Percentiles rank a stretch among this genome's conserved stretches.
phyloP scores from a whole-genome alignment of 2,329 filamentous ascomycete species.

The Laburnicola sp. region DNA sequence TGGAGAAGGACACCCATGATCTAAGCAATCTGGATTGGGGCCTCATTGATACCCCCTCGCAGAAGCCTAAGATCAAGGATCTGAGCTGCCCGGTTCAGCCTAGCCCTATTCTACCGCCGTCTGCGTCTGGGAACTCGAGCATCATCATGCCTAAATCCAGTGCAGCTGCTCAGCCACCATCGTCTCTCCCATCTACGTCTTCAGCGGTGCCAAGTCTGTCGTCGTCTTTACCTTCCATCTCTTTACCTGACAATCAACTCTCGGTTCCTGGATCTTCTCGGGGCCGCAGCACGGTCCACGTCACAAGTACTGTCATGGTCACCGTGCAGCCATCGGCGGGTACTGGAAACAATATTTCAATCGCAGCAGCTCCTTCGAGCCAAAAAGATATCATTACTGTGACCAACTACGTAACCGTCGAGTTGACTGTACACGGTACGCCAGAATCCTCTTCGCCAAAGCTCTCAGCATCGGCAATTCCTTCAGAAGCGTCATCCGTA shows the following conservation, averaged over 20 bases:
- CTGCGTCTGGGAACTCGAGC: not conserved
- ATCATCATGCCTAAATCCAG: not conserved
- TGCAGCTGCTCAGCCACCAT: not conserved
- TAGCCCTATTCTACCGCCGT: not conserved
- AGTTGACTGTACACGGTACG: not conserved
- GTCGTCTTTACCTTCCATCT: too few species aligned
- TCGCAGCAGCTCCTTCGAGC: not conserved
- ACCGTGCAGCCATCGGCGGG: not conserved
- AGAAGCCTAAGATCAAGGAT: conserved; percentile 24
- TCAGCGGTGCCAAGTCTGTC: too few species aligned
- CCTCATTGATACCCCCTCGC: conserved; percentile 21
- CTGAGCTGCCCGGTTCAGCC: conserved; percentile 20
- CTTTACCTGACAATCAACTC: too few species aligned
- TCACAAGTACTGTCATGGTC: not conserved
- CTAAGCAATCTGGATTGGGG: conserved; percentile 32
- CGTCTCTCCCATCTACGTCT: not conserved
- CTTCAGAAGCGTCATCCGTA: not conserved
- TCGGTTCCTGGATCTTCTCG: not conserved
- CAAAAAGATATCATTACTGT: not conserved
- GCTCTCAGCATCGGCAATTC: not conserved
- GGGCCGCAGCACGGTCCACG: not conserved
- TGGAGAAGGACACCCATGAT: conserved; percentile 27
- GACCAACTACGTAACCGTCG: not conserved
- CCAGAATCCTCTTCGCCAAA: too few species aligned
- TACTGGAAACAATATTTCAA: too few species aligned